A percentile compares a stretch with the other conserved stretches of the same genome.
phyloP scores from a whole-genome alignment of 495 filamentous ascomycete genomes.

The Aspergillus sclerotiicarbonarius region DNA sequence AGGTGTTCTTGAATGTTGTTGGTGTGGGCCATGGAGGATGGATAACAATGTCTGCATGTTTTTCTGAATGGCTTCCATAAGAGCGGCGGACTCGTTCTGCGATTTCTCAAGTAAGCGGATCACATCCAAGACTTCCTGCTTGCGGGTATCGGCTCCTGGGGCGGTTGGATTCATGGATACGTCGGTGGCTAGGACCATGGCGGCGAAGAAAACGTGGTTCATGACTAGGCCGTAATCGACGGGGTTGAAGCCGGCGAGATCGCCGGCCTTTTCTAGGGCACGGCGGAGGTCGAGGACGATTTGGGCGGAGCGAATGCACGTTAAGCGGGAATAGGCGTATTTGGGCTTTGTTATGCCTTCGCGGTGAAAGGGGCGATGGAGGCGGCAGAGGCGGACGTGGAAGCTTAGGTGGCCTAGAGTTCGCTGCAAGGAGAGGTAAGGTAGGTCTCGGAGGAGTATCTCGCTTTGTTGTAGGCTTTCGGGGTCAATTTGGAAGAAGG shows the following conservation, averaged over 20 bases:
- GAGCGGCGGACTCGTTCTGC: constrained; percentile 19
- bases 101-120: constrained; percentile 25
- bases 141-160: constrained; percentile 21
- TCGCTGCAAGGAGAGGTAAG: constrained; percentile 27
- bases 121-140: constrained; percentile 24
- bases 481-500: constrained; percentile 22
- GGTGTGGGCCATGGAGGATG: constrained; percentile 18
- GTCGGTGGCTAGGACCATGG: constrained; percentile 29
- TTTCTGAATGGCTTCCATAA: constrained; percentile 24
- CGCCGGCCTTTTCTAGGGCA: constrained; percentile 24
- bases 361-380: constrained; percentile 31
- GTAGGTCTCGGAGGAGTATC: constrained; percentile 21
- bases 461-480: constrained; percentile 22
- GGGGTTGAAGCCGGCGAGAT: constrained; percentile 15
- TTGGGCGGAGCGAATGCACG: constrained; percentile 28
- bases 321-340: constrained; percentile 28
- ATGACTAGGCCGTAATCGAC: constrained; percentile 24
- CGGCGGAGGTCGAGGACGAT: constrained; percentile 27
- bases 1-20: constrained; percentile 1
- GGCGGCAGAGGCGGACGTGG: constrained; percentile 27
- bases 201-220: constrained; percentile 31
- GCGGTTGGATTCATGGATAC: constrained; percentile 27
- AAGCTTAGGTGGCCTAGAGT: constrained; percentile 23
- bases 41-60: constrained; percentile 30
- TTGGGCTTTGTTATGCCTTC: constrained; percentile 25